Evolutionary conservation across 257 asterid species (phyloP), one percentile per base, ranked within the genome.

Genomic region (Buddleja alternifolia): DNA sequence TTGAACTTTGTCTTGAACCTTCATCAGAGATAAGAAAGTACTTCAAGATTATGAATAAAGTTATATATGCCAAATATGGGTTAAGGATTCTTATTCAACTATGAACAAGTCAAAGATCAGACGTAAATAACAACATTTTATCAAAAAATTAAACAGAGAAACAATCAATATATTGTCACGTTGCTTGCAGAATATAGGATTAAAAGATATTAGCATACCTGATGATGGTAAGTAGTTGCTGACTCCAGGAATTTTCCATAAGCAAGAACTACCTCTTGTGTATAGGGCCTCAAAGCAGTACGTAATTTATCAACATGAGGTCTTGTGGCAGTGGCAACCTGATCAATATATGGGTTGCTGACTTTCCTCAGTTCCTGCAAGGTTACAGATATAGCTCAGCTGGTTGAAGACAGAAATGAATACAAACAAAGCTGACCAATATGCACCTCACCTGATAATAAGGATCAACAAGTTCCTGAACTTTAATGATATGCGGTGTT

Each of bases 311-410:
- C 93, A 67, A 91, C 81, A 76, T 93, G 95, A 73, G 99, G 99
- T 74, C 79, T 84, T 69, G 97, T 73, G n/a, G 87, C 88, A 72
- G 91, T 73, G 69, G 96, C 96, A 59, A 85, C 82, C 77, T 87
- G 93, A 70, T 93, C 96, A 45, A 93, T 79, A 68, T 93, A 84
- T 46, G 96, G 99, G 69, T 80, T 83, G 87, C 95, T 84, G 75
- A 72, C 12, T 82, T 81, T 89, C 81, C 87, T 85, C 53, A 89
- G 32, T 63, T 89, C 84, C 98, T 93, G 87, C 70, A 63, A 78
- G 29, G 69, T 19, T 51, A 79, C 62, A 63, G 45, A 48, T 66
- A 48, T 6, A 16, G 32, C 66, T 72, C 66, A 87, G 73, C 47
- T 42, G n/a, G 51, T 40, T 52, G 66, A 69, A 32, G 62, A 70